Evolutionary conservation across 2,329 filamentous ascomycete genomes (phyloP).

Genomic region (Laburnicola sp.): DNA sequence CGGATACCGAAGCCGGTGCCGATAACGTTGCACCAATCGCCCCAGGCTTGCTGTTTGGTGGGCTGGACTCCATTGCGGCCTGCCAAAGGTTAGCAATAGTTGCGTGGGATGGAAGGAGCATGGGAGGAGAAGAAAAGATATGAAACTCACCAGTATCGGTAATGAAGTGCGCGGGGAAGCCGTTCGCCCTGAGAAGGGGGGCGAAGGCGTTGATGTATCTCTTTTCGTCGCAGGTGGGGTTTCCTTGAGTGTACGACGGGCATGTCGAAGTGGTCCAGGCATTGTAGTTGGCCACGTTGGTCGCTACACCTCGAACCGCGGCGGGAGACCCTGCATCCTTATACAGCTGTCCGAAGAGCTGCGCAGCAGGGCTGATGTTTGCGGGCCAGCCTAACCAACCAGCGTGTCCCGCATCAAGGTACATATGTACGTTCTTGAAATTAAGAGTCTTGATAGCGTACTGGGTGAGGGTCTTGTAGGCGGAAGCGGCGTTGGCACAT

Average conservation of each 20-base stretch:
- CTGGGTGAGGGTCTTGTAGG: slow-evolving; percentile 58
- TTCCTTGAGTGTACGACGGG: slow-evolving; percentile 49
- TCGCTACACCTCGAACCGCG: slow-evolving; percentile 55
- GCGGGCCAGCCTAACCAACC: slow-evolving; percentile 66
- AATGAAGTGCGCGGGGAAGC: slow-evolving; percentile 59
- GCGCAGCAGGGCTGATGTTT: slow-evolving; percentile 56
- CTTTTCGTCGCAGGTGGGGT: slow-evolving; percentile 57
- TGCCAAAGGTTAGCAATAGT: not conserved
- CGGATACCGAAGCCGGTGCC: slow-evolving; percentile 64
- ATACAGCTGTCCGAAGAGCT: slow-evolving; percentile 52
- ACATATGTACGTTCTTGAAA: slow-evolving; percentile 63
- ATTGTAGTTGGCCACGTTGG: slow-evolving; percentile 63
- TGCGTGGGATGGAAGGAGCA: not conserved
- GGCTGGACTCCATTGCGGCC: slow-evolving; percentile 64
- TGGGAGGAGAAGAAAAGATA: not conserved
- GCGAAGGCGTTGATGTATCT: slow-evolving; percentile 55
- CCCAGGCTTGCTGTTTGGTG: slow-evolving; percentile 58
- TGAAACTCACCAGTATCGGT: slow-evolving; percentile 44
- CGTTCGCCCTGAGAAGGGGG: slow-evolving; percentile 50
- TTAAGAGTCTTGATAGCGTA: slow-evolving; percentile 61
- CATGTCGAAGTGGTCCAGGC: slow-evolving; percentile 52
- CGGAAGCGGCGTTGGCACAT: slow-evolving; percentile 56
- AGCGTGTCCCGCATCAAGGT: slow-evolving; percentile 64
- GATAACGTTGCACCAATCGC: slow-evolving; percentile 68
- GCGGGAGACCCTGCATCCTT: slow-evolving; percentile 50